Conservation (phyloP, 192 early-diverging fungal species). For the Phlyctochytrium arcticum region DNA sequence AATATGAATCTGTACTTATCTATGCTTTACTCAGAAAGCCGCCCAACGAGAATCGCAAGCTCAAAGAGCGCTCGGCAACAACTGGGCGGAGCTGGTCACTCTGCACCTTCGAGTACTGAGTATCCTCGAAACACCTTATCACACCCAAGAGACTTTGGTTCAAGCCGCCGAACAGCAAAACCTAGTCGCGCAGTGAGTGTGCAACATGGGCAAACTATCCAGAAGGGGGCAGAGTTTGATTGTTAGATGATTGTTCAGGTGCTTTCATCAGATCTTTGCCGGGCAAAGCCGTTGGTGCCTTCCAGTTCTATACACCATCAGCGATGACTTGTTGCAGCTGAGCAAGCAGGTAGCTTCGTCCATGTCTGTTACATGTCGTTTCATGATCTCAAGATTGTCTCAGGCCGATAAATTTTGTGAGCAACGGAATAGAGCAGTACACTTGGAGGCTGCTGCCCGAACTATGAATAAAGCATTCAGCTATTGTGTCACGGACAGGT, state of each 20-base stretch:
- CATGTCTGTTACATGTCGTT: not conserved
- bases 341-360: slow-evolving; percentile 23
- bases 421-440: slow-evolving; percentile 45
- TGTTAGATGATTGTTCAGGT: slow-evolving; percentile 21
- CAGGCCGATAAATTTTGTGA: slow-evolving; percentile 42
- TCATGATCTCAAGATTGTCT: not conserved
- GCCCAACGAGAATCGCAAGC: slow-evolving; percentile 1
- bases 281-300: slow-evolving; percentile 54
- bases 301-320: slow-evolving; percentile 57
- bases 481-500: slow-evolving; percentile 84
- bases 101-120: slow-evolving; percentile 5
- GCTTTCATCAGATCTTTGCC: slow-evolving; percentile 46
- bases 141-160: not conserved
- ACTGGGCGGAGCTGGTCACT: slow-evolving; percentile 10
- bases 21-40: not conserved
- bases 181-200: slow-evolving; percentile 22
- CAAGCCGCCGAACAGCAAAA: slow-evolving; percentile 22
- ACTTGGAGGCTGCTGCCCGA: slow-evolving; percentile 79
- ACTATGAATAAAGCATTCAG: slow-evolving; percentile 87
- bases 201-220: not conserved
- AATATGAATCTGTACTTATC: not conserved
- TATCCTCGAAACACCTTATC: not conserved
- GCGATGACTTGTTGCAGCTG: slow-evolving; percentile 53
- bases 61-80: not conserved
- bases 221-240: not conserved